Evolutionary conservation across 2,329 filamentous ascomycete genomes (phyloP), one percentile per base, ranked within the genome.

Genomic region (Huntiella abstrusa): DNA sequence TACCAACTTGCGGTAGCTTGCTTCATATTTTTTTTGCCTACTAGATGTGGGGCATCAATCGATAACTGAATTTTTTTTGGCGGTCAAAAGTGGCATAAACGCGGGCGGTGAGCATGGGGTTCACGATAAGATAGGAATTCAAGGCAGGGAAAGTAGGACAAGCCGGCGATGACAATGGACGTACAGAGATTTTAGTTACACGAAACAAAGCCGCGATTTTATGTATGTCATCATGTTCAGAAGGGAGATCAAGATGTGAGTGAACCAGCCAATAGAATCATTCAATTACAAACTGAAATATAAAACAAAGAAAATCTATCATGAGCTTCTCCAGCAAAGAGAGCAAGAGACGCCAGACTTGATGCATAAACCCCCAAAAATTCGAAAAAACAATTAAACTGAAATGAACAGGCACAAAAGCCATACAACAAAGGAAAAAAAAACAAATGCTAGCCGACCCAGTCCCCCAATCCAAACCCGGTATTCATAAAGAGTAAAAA

Each of bases 61-160:
- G 49, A 46, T 51, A 51, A 46, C 52, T 53, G 48, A 55, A 57
- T 57, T 60, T 62, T 64, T 63, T 68, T 68, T 66, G 58, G 65
- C 65, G 66, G 66, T 67, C 54, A 53, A 45, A 32, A 16, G 33
- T 47, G 64, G 66, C 66, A 69, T 60, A 64, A 64, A 38, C 5
- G 7, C 15, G 46, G 11, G 47, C 47, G 43, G 47, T 49, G 43
- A 46, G 34, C 6, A 2, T n/a, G 34, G 10, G 10, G 37, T 37
- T 37, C 33, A 19, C 13, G 38, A 38, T 39, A 46, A 43, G 33
- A 46, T 43, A 33, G 13, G 19, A 43, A 12, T n/a, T 12, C 10
- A 5, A 28, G 22, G 22, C 6, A 28, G 4, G 22, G 22, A 28
- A 10, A 28, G 22, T 28, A 28, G 22, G 22, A 28, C 22, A 28